Base-by-base conservation (phyloP, 139 green algal genomes). In the Chlorella sorokiniana region DNA sequence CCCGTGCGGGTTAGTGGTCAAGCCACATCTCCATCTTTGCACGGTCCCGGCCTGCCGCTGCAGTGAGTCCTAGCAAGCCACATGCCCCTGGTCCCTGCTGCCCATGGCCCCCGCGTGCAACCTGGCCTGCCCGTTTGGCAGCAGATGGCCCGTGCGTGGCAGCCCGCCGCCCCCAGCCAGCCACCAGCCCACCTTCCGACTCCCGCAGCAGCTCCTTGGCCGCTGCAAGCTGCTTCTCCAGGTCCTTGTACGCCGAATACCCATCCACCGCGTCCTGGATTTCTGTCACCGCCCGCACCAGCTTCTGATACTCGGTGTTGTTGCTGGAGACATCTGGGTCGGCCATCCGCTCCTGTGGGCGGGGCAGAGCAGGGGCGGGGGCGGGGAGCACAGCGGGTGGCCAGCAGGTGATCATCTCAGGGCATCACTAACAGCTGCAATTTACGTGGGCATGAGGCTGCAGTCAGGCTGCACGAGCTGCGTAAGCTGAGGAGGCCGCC, bases 231-330 rank as follows among this genome's bases (percentile, higher is more conserved):
- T 92, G 88, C 80, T 90, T 59, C 79, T 91, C 82, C 0, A 75
- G 54, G 33, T 93, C 89, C 27, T 83, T 72, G 81, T 95, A 94
- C 35, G 71, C n/a, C 18, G 63, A 70, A 73, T 92, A 96, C 6
- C 74, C 69, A 11, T 87, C 78, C 10, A 96, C 93, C 4, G 89
- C 86, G 9, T 85, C 75, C 71, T 97, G 88, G 10, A 98, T 76
- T 35, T 96, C 92, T 18, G 91, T 73, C 11, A 93, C 90, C 14
- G 92, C 88, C 69, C 93, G 94, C 29, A 93, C 94, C 0, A 97
- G 82, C 52, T 84, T 79, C 52, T 97, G 93, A 65, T 95, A 97
- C 80, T 98, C 94, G 0, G 72, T 78, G 18, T 91, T 70, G 81
- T 96, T 89, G 1, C 61, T 68, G 9, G 91, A 87, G 1, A 97